Evolutionary conservation across 1,139 yeast genomes (phyloP), one percentile per base, ranked within the genome.

Genomic region (Yamadazyma siamensis): DNA sequence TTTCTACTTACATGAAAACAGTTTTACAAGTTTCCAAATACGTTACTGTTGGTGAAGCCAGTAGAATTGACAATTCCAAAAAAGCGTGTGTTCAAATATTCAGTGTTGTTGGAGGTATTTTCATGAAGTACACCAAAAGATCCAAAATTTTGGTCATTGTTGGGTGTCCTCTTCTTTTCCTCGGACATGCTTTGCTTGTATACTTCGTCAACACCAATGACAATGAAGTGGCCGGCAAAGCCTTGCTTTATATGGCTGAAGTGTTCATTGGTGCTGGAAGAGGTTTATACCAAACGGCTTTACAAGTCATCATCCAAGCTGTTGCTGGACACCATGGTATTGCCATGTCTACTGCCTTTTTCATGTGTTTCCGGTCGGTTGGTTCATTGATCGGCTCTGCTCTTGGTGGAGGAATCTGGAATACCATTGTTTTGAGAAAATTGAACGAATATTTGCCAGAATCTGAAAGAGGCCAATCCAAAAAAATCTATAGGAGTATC

Each of bases 61-160:
- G 41, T 9, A 44, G 56, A 33, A 52, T 49, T 22, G 58, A 47
- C 43, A 36, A 44, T 17, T 39, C 59, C 21, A 51, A 50, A 35
- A 50, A 44, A 32, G 52, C 51, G 16, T 57, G 52, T 22, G 41
- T 56, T 5, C 41, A 54, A 30, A 38, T 56, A 34, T 46, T 49
- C 48, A 34, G 43, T 26, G 41, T 52, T 11, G 34, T 54, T 10
- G 44, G 52, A 22, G 63, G 63, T 18, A 8, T 42, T 14, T 32
- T 34, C 21, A 43, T 58, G 37, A 54, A 58, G 28, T 34, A 41
- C 22, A 47, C 49, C 25, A 50, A 48, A 22, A 40, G 35, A 18
- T 53, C 56, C 49, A 58, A 56, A 36, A 32, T 49, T 12, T 44
- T 43, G 33, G 35, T 53, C 12, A 43, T 35, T 33, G 40, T 49